A percentile compares a stretch with the other conserved stretches of the same genome.
These are phyloP conservation scores for Exophiala aquamarina DNA, from an alignment of 2,329 filamentous ascomycete species.

Conservation along the genomic window DNA sequence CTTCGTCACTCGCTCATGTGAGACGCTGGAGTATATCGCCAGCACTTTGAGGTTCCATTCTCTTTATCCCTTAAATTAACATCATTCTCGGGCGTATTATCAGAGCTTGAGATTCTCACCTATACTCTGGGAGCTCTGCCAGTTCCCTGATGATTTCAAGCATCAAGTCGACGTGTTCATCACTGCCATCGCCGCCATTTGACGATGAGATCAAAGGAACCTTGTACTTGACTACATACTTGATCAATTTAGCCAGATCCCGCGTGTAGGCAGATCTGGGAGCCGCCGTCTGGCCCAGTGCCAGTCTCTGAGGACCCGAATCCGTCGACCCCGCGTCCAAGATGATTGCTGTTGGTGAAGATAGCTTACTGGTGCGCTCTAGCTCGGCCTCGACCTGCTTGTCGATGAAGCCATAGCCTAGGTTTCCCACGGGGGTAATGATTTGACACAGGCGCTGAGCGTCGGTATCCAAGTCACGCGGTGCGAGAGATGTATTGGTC, in stretches of 20 bases:
- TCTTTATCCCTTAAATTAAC: no score
- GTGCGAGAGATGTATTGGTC: no score
- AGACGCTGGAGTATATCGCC: neutral
- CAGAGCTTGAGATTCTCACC: no score
- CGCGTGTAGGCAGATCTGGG: slow-evolving; percentile 3
- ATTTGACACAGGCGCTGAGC: no score
- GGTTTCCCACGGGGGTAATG: slow-evolving; percentile 10
- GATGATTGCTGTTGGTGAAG: slow-evolving; percentile 24
- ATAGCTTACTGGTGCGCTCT: neutral
- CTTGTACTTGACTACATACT: slow-evolving; percentile 37
- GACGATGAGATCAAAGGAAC: slow-evolving; percentile 40
- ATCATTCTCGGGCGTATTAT: no score
- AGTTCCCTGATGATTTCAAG: no score
- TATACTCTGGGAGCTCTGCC: neutral
- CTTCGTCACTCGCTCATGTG: slow-evolving; percentile 8
- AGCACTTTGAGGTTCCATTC: no score
- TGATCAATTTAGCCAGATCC: slow-evolving; percentile 10
- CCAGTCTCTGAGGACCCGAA: slow-evolving; percentile 32
- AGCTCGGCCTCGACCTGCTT: neutral
- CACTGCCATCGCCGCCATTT: slow-evolving; percentile 48
- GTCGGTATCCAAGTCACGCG: no score
- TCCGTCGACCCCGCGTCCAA: slow-evolving; percentile 36
- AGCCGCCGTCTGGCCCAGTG: slow-evolving; percentile 28
- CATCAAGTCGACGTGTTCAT: slow-evolving; percentile 34
- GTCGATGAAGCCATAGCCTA: slow-evolving; percentile 14